A percentile compares a stretch with the other conserved stretches of the same genome.
phyloP scores from a whole-genome alignment of 768 basidiomycete genomes.

The Macrocybe gigantea region DNA sequence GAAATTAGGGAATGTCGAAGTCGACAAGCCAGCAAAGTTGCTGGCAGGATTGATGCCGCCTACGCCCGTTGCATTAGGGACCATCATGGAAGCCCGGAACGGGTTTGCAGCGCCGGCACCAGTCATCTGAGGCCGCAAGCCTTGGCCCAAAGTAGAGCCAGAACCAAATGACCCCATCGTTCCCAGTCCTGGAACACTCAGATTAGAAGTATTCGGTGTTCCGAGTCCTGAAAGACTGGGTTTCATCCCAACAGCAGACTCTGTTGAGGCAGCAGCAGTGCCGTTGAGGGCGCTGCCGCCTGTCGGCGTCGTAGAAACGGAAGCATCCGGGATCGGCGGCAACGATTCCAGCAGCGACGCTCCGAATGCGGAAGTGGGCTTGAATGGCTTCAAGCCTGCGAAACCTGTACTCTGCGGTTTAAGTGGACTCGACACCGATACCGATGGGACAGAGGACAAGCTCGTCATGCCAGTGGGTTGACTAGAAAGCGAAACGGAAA shows the following conservation, averaged over 20 bases:
- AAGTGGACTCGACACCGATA: constrained; percentile 23
- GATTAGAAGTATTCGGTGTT: constrained; percentile 20
- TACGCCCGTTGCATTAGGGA: constrained; percentile 7
- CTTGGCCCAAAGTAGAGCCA: constrained; percentile 36
- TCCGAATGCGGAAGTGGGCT: constrained; percentile 77
- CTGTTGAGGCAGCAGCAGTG: constrained; percentile 7
- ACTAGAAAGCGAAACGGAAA: constrained; percentile 29
- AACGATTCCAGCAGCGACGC: constrained; percentile 67
- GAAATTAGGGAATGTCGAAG: no score
- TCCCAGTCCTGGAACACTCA: constrained; percentile 29
- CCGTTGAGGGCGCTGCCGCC: constrained; percentile 20
- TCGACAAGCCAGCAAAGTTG: background rate
- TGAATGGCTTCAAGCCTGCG: constrained; percentile 72
- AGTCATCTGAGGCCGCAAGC: constrained; percentile 58
- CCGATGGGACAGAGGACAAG: constrained; percentile 17
- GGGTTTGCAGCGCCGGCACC: constrained; percentile 59
- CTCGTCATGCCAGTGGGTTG: constrained; percentile 44
- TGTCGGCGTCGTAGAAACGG: constrained; percentile 38
- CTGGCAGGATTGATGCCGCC: background rate
- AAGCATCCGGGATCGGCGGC: constrained; percentile 66
- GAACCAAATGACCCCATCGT: constrained; percentile 29
- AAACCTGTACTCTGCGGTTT: constrained; percentile 47
- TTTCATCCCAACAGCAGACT: constrained; percentile 7
- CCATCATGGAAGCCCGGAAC: constrained; percentile 58
- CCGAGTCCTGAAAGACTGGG: constrained; percentile 1